Evolutionary conservation across 1,139 yeast genomes (phyloP).

Genomic region (Entelexis paramagnoliae): DNA sequence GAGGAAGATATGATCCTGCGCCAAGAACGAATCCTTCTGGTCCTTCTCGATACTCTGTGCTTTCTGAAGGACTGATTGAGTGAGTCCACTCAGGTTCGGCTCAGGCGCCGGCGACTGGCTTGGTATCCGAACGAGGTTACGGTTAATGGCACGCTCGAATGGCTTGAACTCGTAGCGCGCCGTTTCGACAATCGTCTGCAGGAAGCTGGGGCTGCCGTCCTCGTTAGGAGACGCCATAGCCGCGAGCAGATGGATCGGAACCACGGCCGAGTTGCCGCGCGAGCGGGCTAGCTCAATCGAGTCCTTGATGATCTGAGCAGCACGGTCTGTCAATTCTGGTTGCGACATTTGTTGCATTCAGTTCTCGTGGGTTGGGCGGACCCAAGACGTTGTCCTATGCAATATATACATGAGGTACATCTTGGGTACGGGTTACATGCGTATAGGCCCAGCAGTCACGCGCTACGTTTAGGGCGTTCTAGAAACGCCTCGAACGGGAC

Average conservation of each 20-base stretch:
- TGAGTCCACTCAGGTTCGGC: slow-evolving; percentile 54
- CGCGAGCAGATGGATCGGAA: slow-evolving; percentile 81
- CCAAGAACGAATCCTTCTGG: slow-evolving; percentile 85
- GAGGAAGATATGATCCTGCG: slow-evolving; percentile 84
- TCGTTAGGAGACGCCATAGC: slow-evolving; percentile 70
- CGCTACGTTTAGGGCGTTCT: slow-evolving; percentile 1
- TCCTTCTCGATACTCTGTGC: slow-evolving; percentile 69
- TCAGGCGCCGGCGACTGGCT: slow-evolving; percentile 84
- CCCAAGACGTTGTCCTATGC: neutral
- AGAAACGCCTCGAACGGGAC: slow-evolving; percentile 1
- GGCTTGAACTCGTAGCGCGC: slow-evolving; percentile 81
- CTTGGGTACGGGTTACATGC: neutral
- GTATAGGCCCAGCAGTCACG: neutral
- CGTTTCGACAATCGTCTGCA: slow-evolving; percentile 76
- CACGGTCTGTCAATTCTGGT: slow-evolving; percentile 67
- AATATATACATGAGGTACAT: neutral
- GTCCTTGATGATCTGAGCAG: slow-evolving; percentile 64
- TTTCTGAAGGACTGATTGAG: slow-evolving; percentile 58
- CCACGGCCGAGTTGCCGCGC: slow-evolving; percentile 69
- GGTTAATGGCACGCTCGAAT: slow-evolving; percentile 71
- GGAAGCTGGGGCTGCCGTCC: slow-evolving; percentile 58
- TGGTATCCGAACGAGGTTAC: slow-evolving; percentile 71
- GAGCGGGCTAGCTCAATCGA: slow-evolving; percentile 78
- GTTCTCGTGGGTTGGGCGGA: neutral
- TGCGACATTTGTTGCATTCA: slow-evolving; percentile 16